These are phyloP conservation scores for Batrachochytrium dendrobatidis DNA, from an alignment of 371 early-diverging fungal species.

Conservation along the genomic window DNA sequence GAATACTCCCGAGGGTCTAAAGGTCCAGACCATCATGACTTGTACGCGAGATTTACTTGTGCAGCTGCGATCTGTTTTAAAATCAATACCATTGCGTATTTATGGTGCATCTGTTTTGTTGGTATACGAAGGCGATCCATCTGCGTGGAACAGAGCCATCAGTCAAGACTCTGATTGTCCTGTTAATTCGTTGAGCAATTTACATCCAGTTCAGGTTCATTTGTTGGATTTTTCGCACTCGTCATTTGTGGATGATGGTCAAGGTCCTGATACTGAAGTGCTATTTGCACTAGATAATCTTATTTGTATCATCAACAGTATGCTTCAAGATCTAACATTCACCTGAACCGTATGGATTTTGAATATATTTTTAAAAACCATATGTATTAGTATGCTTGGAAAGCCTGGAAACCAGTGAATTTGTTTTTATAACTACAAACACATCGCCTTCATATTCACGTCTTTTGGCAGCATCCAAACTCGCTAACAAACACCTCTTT, in stretches of 20 bases:
- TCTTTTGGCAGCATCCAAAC: too few relatives aligned
- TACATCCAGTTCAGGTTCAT: conserved; percentile 13
- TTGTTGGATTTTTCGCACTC: conserved; percentile 43
- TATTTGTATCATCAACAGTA: conserved; percentile 11
- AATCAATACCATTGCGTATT: conserved; percentile 11
- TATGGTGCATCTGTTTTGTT: conserved; percentile 28
- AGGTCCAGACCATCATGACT: too few relatives aligned
- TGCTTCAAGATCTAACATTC: not conserved
- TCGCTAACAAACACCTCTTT: too few relatives aligned
- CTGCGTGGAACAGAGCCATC: not conserved
- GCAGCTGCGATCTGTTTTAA: conserved; percentile 6
- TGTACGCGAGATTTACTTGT: too few relatives aligned
- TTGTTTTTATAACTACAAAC: too few relatives aligned
- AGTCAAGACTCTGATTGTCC: not conserved
- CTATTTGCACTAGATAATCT: conserved; percentile 31
- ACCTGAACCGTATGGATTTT: too few relatives aligned
- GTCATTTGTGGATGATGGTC: conserved; percentile 12
- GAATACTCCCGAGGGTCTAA: too few relatives aligned
- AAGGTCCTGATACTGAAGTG: conserved; percentile 28
- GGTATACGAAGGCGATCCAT: conserved; percentile 20
- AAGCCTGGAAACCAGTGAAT: too few relatives aligned
- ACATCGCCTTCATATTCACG: too few relatives aligned
- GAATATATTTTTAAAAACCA: too few relatives aligned
- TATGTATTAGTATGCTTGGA: too few relatives aligned
- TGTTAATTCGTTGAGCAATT: not conserved